These are phyloP conservation scores for Pleurotus sapidus DNA, from an alignment of 768 basidiomycete genomes.

Conservation along the genomic window DNA sequence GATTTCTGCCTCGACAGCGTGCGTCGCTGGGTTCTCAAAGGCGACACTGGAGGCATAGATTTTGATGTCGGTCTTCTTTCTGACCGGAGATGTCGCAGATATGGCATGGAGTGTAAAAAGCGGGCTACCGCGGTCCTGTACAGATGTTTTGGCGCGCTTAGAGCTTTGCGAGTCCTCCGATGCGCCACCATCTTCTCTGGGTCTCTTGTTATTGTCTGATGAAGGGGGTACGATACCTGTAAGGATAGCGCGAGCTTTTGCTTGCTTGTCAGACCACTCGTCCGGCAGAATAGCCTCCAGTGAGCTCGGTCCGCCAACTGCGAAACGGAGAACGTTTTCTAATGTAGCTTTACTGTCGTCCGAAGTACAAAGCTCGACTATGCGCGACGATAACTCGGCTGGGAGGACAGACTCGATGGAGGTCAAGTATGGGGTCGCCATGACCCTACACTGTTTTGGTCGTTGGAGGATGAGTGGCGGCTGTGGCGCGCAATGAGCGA, in stretches of 20 bases:
- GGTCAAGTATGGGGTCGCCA: background rate
- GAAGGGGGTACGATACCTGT: constrained; percentile 22
- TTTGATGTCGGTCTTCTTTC: constrained; percentile 72
- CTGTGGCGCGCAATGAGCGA: too few species aligned
- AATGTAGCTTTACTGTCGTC: constrained; percentile 31
- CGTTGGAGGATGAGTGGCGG: too few species aligned
- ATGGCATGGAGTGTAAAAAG: constrained; percentile 60
- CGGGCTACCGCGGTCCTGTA: constrained; percentile 32
- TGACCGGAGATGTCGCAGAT: constrained; percentile 69
- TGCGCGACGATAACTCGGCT: constrained; percentile 28
- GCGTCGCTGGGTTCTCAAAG: constrained; percentile 49
- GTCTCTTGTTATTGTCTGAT: constrained; percentile 26
- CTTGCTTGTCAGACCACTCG: constrained; percentile 38
- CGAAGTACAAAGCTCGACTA: constrained; percentile 27
- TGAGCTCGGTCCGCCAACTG: constrained; percentile 36
- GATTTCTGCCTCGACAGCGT: constrained; percentile 46
- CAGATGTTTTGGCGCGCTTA: constrained; percentile 27
- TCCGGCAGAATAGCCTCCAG: constrained; percentile 23
- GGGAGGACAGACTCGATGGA: constrained; percentile 32
- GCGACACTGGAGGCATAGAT: constrained; percentile 48
- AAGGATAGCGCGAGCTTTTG: constrained; percentile 24
- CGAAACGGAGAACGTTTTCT: constrained; percentile 41
- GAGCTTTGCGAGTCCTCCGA: constrained; percentile 14
- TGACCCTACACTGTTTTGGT: background rate
- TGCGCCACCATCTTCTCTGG: constrained; percentile 28